Conservation (phyloP, 495 filamentous ascomycete species). For the Hypoxylon lenormandii region DNA sequence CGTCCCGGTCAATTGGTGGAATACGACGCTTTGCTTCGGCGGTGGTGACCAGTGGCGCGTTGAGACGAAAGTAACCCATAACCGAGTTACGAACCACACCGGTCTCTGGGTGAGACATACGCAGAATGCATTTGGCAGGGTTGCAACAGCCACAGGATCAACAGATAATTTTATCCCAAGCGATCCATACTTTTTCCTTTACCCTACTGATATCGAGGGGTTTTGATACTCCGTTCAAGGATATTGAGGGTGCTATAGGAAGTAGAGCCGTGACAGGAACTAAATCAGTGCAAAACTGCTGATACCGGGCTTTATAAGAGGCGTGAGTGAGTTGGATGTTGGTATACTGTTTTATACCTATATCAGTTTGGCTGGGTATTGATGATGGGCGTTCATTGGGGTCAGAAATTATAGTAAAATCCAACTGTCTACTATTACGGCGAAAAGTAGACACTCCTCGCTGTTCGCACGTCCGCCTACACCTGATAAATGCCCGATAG, state of each 20-base stretch:
- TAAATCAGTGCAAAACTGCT: too few species aligned
- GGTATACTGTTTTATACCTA: too few species aligned
- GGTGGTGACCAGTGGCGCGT: not conserved
- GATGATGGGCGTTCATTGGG: too few species aligned
- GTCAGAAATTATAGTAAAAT: too few species aligned
- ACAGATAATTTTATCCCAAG: slow-evolving; percentile 3
- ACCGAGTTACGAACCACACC: slow-evolving; percentile 1
- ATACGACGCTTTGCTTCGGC: slow-evolving; percentile 3
- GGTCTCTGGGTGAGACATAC: not conserved
- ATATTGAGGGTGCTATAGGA: not conserved
- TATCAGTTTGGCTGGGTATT: too few species aligned
- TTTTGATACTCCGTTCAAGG: not conserved
- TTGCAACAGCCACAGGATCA: not conserved
- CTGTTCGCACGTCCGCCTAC: too few species aligned
- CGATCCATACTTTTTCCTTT: not conserved
- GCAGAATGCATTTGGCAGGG: not conserved
- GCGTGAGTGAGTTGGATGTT: too few species aligned
- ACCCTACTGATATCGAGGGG: slow-evolving; percentile 1
- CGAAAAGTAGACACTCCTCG: too few species aligned
- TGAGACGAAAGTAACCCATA: not conserved
- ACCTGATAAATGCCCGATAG: too few species aligned
- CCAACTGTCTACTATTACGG: too few species aligned
- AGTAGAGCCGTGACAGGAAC: not conserved
- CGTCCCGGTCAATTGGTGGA: not conserved
- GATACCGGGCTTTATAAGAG: too few species aligned